Evolutionary conservation across 257 asterid species (phyloP), one percentile per base, ranked within the genome.

Genomic region (Salvia hispanica): DNA sequence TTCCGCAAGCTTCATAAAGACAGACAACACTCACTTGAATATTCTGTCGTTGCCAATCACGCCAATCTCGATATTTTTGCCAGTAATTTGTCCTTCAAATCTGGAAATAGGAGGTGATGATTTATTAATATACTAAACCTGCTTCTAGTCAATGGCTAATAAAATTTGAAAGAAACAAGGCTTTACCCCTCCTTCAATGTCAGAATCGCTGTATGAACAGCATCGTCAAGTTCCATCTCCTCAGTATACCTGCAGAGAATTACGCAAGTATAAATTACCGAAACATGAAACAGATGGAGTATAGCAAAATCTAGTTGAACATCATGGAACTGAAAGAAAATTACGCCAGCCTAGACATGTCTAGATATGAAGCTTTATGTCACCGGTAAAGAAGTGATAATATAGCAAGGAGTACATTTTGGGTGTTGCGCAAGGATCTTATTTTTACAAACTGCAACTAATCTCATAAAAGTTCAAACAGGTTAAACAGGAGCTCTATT

Each of bases 171-270:
- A 31, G 64, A 54, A 2, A 13, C 15, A 39, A 36, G 47, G 60
- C 21, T 83, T 76, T 79, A 94, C 99, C 99, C 99, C 81, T 94
- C 99, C 84, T 94, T 94, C 69, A 94, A 82, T 18, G 99, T 94
- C 88, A 94, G 78, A 61, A 94, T 94, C 48, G 99, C 99, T 7
- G 97, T 94, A 88, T 94, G 99, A 51, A 94, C 99, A 69, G 99
- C 99, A 74, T 94, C 99, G 37, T 94, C 99, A 42, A 94, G 97
- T 77, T 94, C 99, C 96, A 88, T 94, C 68, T 91, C 99, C 74
- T 94, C 96, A 1, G 96, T 88, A 64, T 94, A 94, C 88, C 99
- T 94, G 84, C 74, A 76, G 70, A 46, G 66, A n/a, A 14, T 10
- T 7, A n/a, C 36, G 25, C 13, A 4, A 39, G 42, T 31, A 50